Percentiles rank a stretch among this genome's conserved stretches.
phyloP scores from a whole-genome alignment of 2,329 filamentous ascomycete genomes.

The Cryphonectria carpinicola region DNA sequence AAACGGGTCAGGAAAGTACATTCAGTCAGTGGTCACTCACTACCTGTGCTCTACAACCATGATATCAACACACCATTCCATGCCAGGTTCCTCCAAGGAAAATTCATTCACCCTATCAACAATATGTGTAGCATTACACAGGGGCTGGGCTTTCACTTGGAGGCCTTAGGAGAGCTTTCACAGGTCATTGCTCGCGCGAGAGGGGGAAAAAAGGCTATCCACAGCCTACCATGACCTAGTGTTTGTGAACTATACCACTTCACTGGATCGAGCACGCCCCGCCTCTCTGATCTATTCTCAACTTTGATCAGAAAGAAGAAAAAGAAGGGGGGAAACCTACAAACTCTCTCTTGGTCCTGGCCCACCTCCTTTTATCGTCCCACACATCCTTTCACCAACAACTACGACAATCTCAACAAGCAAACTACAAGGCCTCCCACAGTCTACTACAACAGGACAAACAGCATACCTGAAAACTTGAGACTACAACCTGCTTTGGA shows the following conservation, averaged over 20 bases:
- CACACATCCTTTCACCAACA: neutral
- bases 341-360: neutral
- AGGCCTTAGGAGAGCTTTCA: neutral
- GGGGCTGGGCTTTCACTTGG: neutral
- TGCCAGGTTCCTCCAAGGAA: neutral
- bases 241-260: neutral
- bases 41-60: neutral
- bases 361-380: slow-evolving; percentile 2
- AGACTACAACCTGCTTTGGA: neutral
- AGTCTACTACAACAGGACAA: neutral
- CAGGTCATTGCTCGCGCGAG: neutral
- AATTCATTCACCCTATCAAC: neutral
- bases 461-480: neutral
- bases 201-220: neutral
- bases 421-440: slow-evolving; percentile 6
- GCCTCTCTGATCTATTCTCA: neutral
- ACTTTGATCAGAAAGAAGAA: too few species aligned
- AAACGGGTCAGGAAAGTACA: neutral
- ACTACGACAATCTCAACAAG: neutral
- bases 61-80: neutral
- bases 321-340: neutral
- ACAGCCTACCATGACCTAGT: neutral
- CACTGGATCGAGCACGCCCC: neutral
- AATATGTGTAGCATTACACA: neutral
- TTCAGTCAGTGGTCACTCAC: neutral